Conservation (phyloP, 148 eudicot genomes). For the Dianthus caryophyllus region DNA sequence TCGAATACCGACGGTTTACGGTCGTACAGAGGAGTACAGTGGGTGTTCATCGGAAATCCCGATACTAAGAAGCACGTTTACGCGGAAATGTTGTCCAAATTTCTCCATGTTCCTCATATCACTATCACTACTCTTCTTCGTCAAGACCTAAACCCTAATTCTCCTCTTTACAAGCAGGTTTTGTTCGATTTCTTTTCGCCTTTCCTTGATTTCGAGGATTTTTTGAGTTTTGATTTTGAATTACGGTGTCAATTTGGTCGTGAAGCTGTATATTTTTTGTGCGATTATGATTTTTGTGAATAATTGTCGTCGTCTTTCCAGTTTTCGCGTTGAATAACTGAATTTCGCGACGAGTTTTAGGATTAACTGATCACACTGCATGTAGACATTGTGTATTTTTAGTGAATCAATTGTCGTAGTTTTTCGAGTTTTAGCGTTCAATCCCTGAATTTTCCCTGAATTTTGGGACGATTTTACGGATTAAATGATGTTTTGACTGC, state of each 20-base stretch:
- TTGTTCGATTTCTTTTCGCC: not conserved
- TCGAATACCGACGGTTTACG: slow-evolving; percentile 15
- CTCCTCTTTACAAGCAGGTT: slow-evolving; percentile 34
- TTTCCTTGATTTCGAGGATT: not conserved
- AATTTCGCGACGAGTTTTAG: no score
- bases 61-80: slow-evolving; percentile 36
- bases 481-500: no score
- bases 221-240: not conserved
- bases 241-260: not conserved
- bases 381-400: no score
- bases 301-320: no score
- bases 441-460: no score
- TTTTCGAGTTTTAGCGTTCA: no score
- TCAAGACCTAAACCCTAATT: slow-evolving; percentile 36
- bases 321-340: no score
- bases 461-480: no score
- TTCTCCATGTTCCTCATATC: slow-evolving; percentile 34
- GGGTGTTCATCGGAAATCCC: slow-evolving; percentile 46
- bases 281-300: no score
- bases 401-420: no score
- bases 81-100: slow-evolving; percentile 31
- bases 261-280: no score
- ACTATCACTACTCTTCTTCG: slow-evolving; percentile 33
- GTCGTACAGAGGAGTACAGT: slow-evolving; percentile 34
- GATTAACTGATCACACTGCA: no score